Evolutionary conservation across 2,329 filamentous ascomycete genomes (phyloP).

Genomic region (Bipolaris oryzae): DNA sequence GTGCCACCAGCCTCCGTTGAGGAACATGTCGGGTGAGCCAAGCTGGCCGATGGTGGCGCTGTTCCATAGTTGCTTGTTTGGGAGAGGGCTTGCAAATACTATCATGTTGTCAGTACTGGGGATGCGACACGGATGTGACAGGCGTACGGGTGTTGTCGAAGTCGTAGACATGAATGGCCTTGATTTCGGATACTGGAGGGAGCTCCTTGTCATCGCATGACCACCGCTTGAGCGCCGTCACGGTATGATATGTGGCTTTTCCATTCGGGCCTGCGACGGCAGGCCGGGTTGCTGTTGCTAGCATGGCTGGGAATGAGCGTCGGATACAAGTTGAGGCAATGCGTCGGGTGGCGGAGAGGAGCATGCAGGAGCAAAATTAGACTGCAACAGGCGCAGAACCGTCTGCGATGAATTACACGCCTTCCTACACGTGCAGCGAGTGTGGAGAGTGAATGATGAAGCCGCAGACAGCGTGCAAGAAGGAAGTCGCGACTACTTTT

Average conservation of each 20-base stretch:
- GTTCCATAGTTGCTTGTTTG: slow-evolving; percentile 88
- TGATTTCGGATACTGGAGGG: slow-evolving; percentile 74
- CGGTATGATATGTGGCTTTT: slow-evolving; percentile 56
- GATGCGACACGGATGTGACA: slow-evolving; percentile 5
- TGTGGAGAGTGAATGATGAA: slow-evolving; percentile 7
- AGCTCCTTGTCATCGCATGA: slow-evolving; percentile 76
- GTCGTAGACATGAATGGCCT: slow-evolving; percentile 88
- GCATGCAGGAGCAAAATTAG: slow-evolving; percentile 27
- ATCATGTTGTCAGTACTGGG: slow-evolving; percentile 12
- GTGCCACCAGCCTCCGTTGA: slow-evolving; percentile 96
- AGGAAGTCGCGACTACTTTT: slow-evolving; percentile 25
- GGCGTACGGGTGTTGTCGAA: slow-evolving; percentile 90
- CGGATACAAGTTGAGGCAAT: slow-evolving; percentile 19
- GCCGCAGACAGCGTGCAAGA: slow-evolving; percentile 2
- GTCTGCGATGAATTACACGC: neutral
- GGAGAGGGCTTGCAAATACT: slow-evolving; percentile 92
- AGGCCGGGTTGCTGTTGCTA: slow-evolving; percentile 40
- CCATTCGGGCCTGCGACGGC: slow-evolving; percentile 36
- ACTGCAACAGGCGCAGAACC: neutral
- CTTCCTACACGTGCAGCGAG: slow-evolving; percentile 10
- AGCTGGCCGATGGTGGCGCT: slow-evolving; percentile 76
- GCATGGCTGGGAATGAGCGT: slow-evolving; percentile 40
- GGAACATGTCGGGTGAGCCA: slow-evolving; percentile 74
- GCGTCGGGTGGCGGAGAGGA: slow-evolving; percentile 29
- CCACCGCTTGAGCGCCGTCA: slow-evolving; percentile 82